Evolutionary conservation across 441 rosid genomes (phyloP), one percentile per base, ranked within the genome.

Genomic region (Kokia cookei): DNA sequence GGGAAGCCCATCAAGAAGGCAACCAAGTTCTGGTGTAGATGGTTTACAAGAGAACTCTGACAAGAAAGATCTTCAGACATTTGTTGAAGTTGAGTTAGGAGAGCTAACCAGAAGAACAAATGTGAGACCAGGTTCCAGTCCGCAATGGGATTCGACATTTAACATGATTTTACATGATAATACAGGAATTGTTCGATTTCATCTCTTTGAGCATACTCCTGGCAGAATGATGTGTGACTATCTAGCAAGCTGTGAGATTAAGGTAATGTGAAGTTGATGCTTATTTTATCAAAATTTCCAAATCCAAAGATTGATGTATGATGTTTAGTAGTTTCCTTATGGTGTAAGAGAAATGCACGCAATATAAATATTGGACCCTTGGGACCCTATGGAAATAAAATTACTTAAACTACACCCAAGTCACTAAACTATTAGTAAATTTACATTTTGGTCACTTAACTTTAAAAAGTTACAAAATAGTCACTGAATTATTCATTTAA

Each of bases 11-110:
- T 79, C 89, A 70, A 87, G 84, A 74, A 85, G 84, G 83, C 89
- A 74, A 50, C 83, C 83, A 47, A 72, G 45, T 66, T 47, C 2
- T 67, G 75, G 76, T 53, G 71, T 48, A 37, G 80, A 84, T 79
- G 77, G 75, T 77, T 70, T 77, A 69, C 87, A 78, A 63, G 91
- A 80, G 32, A 57, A 74, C 66, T 72, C 65, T 69, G 84, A 76
- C 10, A 85, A 86, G 75, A 89, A 85, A 78, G 84, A 88, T 77
- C 79, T 93, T 57, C 93, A 71, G 69, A 91, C 97, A 14, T 93
- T 90, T 76, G 93, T 95, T 69, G 99, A 95, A 83, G 93, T 95
- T 59, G 97, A 91, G 79, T 93, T 93, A 48, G 98, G 82, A 81
- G 87, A 89, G 76, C 82, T 93, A 76, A 88, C 92, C 29, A 84